Evolutionary conservation across 352 stramenopile genomes (phyloP).

Genomic region (Pythium sukuiense): DNA sequence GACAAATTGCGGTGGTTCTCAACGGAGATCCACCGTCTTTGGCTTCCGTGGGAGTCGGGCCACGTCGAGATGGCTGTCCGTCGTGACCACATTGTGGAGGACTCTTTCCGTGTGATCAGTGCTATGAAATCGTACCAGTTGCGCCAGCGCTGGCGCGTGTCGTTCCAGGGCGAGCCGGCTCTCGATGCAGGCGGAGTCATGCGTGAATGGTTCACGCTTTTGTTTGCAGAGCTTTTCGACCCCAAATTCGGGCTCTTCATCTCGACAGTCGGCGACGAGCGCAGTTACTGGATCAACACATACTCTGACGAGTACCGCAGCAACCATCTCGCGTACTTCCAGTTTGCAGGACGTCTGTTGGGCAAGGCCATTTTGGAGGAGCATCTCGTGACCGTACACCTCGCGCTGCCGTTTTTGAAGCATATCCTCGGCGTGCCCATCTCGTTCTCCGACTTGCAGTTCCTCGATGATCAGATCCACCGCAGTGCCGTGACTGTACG

Average conservation of each 20-base stretch:
- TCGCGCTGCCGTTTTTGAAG: constrained; percentile 86
- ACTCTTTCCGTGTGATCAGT: constrained; percentile 81
- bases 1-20: constrained; percentile 84
- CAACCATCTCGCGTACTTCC: constrained; percentile 80
- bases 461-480: constrained; percentile 86
- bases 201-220: constrained; percentile 89
- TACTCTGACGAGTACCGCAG: constrained; percentile 49
- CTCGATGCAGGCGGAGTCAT: constrained; percentile 89
- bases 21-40: constrained; percentile 78
- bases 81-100: constrained; percentile 79
- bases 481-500: constrained; percentile 66
- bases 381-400: constrained; percentile 71
- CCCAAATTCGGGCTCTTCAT: constrained; percentile 76
- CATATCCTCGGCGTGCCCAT: constrained; percentile 87
- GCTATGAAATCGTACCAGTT: constrained; percentile 84
- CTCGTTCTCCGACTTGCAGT: constrained; percentile 89
- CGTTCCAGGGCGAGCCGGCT: constrained; percentile 84
- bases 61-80: constrained; percentile 79
- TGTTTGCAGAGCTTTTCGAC: constrained; percentile 84
- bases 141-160: constrained; percentile 76
- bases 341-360: constrained; percentile 77
- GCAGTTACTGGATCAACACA: constrained; percentile 87
- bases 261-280: constrained; percentile 65
- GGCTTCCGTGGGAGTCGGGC: constrained; percentile 82
- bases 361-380: constrained; percentile 88